Evolutionary conservation across 2,329 filamentous ascomycete species (phyloP), one percentile per base, ranked within the genome.

Genomic region (Allantophomopsis cytisporea): DNA sequence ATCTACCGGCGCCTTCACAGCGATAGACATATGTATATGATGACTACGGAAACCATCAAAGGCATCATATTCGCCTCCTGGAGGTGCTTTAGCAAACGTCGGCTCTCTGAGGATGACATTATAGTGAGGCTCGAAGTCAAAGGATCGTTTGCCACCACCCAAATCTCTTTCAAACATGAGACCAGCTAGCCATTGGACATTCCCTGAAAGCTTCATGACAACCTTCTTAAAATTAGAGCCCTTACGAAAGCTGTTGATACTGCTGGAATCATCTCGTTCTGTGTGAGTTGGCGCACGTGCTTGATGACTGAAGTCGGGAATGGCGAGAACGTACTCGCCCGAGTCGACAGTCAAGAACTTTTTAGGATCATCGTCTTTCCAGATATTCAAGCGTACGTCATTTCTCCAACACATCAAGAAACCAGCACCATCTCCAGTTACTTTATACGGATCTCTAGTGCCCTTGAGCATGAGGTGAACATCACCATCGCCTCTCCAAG

Each of bases 331-430:
- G 54, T 91, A 98, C 58, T 94, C 89, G 38, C 87, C 87, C 57
- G 89, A 95, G 46, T 94, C 85, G 4, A 98, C 87, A 1, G 82
- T 87, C 81, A 98, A 93, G 60, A 98, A 93, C 43, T 83, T 81
- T 54, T 83, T 84, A 1, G 91, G 88, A 51, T 98, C 84, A 49
- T 93, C 78, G 38, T 86, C 80, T 38, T 80, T 76, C 42, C 88
- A 83, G 38, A 98, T 77, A 43, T 80, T 82, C 76, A 86, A 93
- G 44, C 75, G 77, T 31, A 98, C 88, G 57, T 95, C 83, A 52
- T 87, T 93, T 39, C 91, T 81, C 89, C 89, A 98, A 58, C 93
- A 96, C 87, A 98, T 95, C 34, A 96, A 74, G 54, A 98, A 94
- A 4, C 91, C 91, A 28, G 88, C 88, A 31, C 91, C 91, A 49